These are phyloP conservation scores for Diplodia corticola DNA, from an alignment of 2,329 filamentous ascomycete genomes.

Conservation along the genomic window DNA sequence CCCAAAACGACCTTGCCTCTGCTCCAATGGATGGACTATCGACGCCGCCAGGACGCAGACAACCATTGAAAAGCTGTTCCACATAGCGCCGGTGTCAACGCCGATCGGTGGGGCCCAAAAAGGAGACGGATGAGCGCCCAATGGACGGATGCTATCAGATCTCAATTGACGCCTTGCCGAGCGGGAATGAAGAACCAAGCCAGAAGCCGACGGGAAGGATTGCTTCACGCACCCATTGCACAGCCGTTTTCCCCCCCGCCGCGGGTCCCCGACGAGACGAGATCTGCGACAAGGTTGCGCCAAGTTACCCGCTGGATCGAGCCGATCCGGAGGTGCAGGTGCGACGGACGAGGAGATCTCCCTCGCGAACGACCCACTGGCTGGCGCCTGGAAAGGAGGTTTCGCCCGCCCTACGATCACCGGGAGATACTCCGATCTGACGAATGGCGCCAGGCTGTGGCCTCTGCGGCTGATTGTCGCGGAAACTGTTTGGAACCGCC, in stretches of 20 bases:
- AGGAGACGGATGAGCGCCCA: background rate
- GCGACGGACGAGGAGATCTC: background rate
- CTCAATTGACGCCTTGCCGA: background rate
- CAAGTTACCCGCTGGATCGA: background rate
- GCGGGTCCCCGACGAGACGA: background rate
- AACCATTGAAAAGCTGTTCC: background rate
- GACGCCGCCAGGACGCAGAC: no score
- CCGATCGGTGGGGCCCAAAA: slow-evolving; percentile 5
- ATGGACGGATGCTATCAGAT: background rate
- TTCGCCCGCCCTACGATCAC: background rate
- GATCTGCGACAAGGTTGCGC: background rate
- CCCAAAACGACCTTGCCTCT: background rate
- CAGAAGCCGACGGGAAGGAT: background rate
- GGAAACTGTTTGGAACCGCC: background rate
- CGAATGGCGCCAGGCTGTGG: background rate
- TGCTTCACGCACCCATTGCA: background rate
- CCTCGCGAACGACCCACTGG: background rate
- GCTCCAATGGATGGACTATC: background rate
- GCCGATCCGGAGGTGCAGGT: background rate
- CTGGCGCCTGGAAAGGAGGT: background rate
- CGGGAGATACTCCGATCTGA: background rate
- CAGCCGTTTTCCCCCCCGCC: background rate
- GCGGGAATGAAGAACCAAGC: background rate
- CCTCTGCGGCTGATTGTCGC: background rate
- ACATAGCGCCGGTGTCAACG: background rate